Evolutionary conservation across 306 rosid species (phyloP).

Genomic region (Delonix regia): DNA sequence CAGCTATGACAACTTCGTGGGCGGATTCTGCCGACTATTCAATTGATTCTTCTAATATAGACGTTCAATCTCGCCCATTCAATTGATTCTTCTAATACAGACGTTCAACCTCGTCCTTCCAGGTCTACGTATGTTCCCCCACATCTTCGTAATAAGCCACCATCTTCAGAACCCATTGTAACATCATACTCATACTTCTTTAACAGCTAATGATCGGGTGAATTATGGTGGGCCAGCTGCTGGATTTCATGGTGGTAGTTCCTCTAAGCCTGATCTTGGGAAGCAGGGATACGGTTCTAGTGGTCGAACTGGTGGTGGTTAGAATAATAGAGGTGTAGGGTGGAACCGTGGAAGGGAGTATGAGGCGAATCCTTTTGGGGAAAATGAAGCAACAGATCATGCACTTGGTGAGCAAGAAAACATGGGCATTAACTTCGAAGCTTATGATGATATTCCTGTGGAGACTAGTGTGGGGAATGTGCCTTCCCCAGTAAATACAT

Average conservation of each 20-base stretch:
- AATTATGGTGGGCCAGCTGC: constrained; percentile 47
- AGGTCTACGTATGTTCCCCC: constrained; percentile 74
- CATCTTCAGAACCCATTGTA: constrained; percentile 49
- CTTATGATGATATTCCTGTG: constrained; percentile 86
- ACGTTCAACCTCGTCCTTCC: constrained; percentile 41
- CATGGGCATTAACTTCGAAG: constrained; percentile 76
- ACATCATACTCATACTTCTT: constrained; percentile 33
- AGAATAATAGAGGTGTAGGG: constrained; percentile 58
- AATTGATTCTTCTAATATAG: constrained; percentile 42
- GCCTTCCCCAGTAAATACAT: constrained; percentile 75
- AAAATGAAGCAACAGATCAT: constrained; percentile 45
- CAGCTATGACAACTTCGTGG: constrained; percentile 69
- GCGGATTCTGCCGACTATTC: constrained; percentile 71
- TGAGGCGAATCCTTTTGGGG: constrained; percentile 73
- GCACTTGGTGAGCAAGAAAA: constrained; percentile 55
- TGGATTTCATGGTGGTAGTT: constrained; percentile 48
- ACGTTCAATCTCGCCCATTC: constrained; percentile 40
- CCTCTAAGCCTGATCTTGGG: constrained; percentile 50
- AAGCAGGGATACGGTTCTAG: constrained; percentile 45
- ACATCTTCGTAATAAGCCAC: constrained; percentile 68
- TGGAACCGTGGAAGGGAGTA: constrained; percentile 67
- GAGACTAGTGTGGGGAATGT: constrained; percentile 80
- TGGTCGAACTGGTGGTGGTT: constrained; percentile 49
- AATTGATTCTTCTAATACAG: constrained; percentile 44
- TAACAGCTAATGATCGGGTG: constrained; percentile 37